A percentile compares a stretch with the other conserved stretches of the same genome.
These are phyloP conservation scores for Lunularia cruciata DNA, from an alignment of 225 moss, liverwort and hornwort genomes.

Conservation along the genomic window DNA sequence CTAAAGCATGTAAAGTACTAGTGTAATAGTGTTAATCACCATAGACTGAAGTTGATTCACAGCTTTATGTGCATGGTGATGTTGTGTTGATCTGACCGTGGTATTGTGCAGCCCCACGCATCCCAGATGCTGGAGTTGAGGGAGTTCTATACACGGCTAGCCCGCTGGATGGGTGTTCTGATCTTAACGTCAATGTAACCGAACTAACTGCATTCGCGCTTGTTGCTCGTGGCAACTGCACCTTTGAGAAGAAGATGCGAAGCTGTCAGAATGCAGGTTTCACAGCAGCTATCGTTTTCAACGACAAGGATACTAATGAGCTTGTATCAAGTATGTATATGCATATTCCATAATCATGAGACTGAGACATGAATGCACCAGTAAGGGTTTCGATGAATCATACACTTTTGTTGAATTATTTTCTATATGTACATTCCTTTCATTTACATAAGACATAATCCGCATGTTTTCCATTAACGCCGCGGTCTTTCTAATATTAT, in stretches of 20 bases:
- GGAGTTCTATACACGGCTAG: slow-evolving; percentile 22
- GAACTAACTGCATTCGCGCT: slow-evolving; percentile 19
- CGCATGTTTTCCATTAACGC: too few relatives aligned
- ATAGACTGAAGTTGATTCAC: background rate
- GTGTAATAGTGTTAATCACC: too few relatives aligned
- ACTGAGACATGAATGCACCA: too few relatives aligned
- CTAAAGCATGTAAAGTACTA: too few relatives aligned
- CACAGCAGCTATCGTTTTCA: slow-evolving; percentile 26
- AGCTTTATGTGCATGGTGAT: background rate
- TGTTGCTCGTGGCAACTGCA: slow-evolving; percentile 27
- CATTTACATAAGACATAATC: too few relatives aligned
- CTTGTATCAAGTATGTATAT: slow-evolving; percentile 33
- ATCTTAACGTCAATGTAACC: slow-evolving; percentile 17
- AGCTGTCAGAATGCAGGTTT: slow-evolving; percentile 40
- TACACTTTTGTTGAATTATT: too few relatives aligned
- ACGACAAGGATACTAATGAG: background rate
- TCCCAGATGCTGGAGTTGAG: slow-evolving; percentile 32
- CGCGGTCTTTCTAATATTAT: too few relatives aligned
- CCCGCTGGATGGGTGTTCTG: slow-evolving; percentile 34
- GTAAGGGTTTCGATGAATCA: too few relatives aligned
- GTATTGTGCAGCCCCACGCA: slow-evolving; percentile 32
- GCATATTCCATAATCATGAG: too few relatives aligned
- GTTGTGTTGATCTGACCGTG: background rate
- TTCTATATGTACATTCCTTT: too few relatives aligned
- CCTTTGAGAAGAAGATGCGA: slow-evolving; percentile 32